Evolutionary conservation across 768 basidiomycete genomes (phyloP), one percentile per base, ranked within the genome.

Genomic region (Mycena olivaceomarginata): DNA sequence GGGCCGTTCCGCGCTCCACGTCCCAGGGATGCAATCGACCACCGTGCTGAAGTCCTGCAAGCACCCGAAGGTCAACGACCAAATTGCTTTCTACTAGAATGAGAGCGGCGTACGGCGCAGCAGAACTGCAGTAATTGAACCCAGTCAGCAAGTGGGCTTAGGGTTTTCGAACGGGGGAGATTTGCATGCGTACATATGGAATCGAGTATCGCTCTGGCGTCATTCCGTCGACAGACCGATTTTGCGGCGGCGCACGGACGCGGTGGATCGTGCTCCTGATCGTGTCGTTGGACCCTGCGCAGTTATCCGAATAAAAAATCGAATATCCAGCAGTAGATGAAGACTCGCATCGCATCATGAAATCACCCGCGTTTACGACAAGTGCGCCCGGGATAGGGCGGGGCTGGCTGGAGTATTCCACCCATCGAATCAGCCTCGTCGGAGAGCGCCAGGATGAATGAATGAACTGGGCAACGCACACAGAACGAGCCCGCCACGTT

Each of bases 141-240:
- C 10, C 11, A 15, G 15, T 45, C 43, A 45, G 10, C 43, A 15
- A 45, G 31, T 45, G 43, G 15, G 43, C 2, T 45, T 45, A 45
- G 43, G 15, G 31, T 31, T 31, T 31, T 31, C 31, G 11, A 45
- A 15, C 43, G 43, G 43, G 48, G 18, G 18, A 25, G 25, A 16
- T 18, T 51, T 4, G 39, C 20, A 4, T 0, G 46, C 43, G 43
- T 16, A 91, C 90, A 80, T 92, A 93, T 48, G 93, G 92, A 77
- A 93, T 93, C 0, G 92, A 93, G 79, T 92, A 93, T 45, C 93
- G 85, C 39, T 88, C 88, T 0, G 89, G 90, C 0, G 89, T 86
- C 83, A 89, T 87, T 25, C 80, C 83, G 16, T 51, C 46, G 18
- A 5, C 15, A 39, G 64, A 67, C 40, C 48, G 51, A 39, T 76